A percentile compares a stretch with the other conserved stretches of the same genome.
Conservation (phyloP, 2,329 filamentous ascomycete species). For the Apiospora marii region DNA sequence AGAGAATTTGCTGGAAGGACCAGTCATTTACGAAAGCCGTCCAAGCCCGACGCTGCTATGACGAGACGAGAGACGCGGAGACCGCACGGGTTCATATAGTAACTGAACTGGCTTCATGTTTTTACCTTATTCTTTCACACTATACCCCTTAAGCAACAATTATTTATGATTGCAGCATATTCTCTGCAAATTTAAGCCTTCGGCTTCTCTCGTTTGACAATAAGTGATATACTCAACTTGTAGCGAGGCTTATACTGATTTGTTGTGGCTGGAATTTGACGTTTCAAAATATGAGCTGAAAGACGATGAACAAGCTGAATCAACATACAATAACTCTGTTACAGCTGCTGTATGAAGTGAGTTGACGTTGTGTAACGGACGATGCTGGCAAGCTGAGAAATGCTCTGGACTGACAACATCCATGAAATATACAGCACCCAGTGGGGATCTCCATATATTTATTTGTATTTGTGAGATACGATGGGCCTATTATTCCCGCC, state of each 20-base stretch:
- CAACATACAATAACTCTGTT: background rate
- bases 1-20: constrained; percentile 8
- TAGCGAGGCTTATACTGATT: background rate
- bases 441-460: background rate
- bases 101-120: constrained; percentile 10
- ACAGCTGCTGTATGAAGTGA: background rate
- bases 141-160: constrained; percentile 4
- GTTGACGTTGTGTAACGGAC: background rate
- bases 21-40: constrained; percentile 11
- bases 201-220: background rate
- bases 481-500: background rate
- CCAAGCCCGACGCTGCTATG: constrained; percentile 7
- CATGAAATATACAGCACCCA: background rate
- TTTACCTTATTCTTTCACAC: background rate
- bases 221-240: background rate
- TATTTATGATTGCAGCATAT: background rate
- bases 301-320: background rate
- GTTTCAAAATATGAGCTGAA: background rate
- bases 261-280: background rate
- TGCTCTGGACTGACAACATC: background rate
- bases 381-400: background rate
- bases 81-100: constrained; percentile 13
- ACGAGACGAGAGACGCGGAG: constrained; percentile 15
- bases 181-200: background rate
- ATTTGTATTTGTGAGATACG: background rate